Evolutionary conservation across 495 filamentous ascomycete species (phyloP).

Genomic region (Podospora tetraspora): DNA sequence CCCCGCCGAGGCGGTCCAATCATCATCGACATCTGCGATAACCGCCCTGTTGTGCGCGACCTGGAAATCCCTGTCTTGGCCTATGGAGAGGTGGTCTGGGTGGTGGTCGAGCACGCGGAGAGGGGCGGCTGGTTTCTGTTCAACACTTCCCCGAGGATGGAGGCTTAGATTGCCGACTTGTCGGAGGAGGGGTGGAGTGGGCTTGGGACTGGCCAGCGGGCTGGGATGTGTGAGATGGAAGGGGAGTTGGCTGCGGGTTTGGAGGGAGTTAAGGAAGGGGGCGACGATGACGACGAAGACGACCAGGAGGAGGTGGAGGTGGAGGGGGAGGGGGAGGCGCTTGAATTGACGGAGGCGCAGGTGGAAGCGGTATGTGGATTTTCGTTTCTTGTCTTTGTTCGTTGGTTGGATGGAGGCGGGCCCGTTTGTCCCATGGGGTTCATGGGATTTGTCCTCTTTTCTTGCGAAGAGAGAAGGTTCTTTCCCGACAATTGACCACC

Average conservation of each 20-base stretch:
- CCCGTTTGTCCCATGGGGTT: background rate
- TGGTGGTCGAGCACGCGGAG: background rate
- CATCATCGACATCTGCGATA: background rate
- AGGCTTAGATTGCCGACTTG: background rate
- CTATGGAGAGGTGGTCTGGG: background rate
- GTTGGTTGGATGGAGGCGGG: background rate
- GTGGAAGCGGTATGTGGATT: background rate
- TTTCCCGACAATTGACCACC: background rate
- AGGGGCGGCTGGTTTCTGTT: background rate
- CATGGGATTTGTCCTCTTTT: background rate
- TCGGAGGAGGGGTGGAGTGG: slow-evolving; percentile 2
- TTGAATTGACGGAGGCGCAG: background rate
- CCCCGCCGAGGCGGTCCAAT: background rate
- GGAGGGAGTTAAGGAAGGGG: background rate
- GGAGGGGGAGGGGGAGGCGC: background rate
- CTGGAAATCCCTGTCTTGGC: background rate
- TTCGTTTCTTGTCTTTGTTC: background rate
- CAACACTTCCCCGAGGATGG: background rate
- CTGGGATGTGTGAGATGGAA: background rate
- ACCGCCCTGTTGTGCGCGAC: background rate
- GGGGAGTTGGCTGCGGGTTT: background rate
- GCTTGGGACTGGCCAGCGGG: background rate
- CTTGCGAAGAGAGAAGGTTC: background rate
- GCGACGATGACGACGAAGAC: background rate
- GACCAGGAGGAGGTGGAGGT: background rate